Evolutionary conservation across 192 early-diverging fungal genomes (phyloP), one percentile per base, ranked within the genome.

Genomic region (Gaertneriomyces sp.): DNA sequence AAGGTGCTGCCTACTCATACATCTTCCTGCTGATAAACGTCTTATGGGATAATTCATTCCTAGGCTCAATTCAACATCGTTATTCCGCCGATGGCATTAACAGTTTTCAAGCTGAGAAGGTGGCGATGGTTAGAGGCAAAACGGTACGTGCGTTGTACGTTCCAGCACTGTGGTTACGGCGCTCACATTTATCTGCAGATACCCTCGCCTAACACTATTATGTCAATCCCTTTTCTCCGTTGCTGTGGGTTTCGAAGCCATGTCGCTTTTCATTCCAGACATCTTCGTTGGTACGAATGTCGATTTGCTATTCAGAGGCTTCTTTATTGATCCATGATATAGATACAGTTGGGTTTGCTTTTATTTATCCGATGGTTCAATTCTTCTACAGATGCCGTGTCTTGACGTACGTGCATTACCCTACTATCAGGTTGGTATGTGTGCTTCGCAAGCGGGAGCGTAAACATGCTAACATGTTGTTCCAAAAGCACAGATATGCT

Each of bases 321-420:
- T 19, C 16, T 56, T 12, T 54, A 41, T 4, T 5, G 49, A 6
- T 55, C 12, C 12, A 14, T 14, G 39, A 14, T 33, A 42, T 78
- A 82, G 96, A 99, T 66, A 94, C 96, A 0, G 87, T 98, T 73
- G 98, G 98, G 42, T 96, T 91, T 72, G 95, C 93, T 6, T 98
- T 98, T 61, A 91, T 89, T 3, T 96, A 92, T 71, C 95, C 94
- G 7, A 53, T 95, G 3, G 87, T 89, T 0, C 79, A 77, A 46
- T 52, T 81, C 25, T 47, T 94, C 38, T 81, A 79, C 39, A 69
- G 80, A 0, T 69, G 79, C 46, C 79, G 81, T 47, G 83, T 88
- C 1, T 82, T 90, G 0, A 81, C 94, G 0, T 99, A 99, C 68
- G 90, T 91, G 14, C 98, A 99, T 74, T 99, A 99, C 64, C 98